Conservation (phyloP, 495 filamentous ascomycete genomes). For the Hapsidospora chrysogenum region DNA sequence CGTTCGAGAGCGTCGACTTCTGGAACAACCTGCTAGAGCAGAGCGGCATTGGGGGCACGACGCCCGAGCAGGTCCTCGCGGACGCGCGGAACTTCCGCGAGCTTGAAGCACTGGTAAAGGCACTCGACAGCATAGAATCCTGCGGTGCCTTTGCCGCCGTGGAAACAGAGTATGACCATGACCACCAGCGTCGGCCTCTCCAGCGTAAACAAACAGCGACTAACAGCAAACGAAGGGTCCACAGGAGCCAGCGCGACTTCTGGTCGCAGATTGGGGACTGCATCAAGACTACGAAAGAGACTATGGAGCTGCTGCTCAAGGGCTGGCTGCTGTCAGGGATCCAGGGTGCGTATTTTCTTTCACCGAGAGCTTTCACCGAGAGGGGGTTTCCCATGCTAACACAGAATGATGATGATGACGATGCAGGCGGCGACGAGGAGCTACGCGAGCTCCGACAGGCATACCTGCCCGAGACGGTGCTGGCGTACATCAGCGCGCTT, state of each 20-base stretch:
- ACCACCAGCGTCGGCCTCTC: too few species aligned
- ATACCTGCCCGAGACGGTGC: conserved; percentile 66
- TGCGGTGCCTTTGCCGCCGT: conserved; percentile 26
- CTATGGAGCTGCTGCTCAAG: conserved; percentile 26
- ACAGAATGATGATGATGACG: conserved; percentile 7
- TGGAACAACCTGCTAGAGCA: conserved; percentile 18
- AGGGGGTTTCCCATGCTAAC: not conserved
- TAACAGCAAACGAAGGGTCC: too few species aligned
- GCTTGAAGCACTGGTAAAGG: conserved; percentile 50
- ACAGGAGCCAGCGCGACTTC: conserved; percentile 22
- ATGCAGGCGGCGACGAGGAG: conserved; percentile 15
- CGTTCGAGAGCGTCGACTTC: conserved; percentile 24
- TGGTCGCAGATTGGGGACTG: conserved; percentile 21
- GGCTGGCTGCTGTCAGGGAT: conserved; percentile 22
- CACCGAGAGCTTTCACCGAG: too few species aligned
- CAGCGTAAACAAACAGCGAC: too few species aligned
- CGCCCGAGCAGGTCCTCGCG: conserved; percentile 9
- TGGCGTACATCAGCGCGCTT: conserved; percentile 62
- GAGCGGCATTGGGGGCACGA: conserved; percentile 12
- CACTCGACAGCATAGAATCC: conserved; percentile 48
- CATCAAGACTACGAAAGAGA: conserved; percentile 21
- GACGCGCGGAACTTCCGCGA: conserved; percentile 52
- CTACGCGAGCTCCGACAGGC: conserved; percentile 42
- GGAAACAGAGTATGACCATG: conserved; percentile 12
- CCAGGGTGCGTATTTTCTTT: conserved; percentile 12